Base-by-base conservation (phyloP, 352 stramenopile genomes). In the Aphanomyces astaci region DNA sequence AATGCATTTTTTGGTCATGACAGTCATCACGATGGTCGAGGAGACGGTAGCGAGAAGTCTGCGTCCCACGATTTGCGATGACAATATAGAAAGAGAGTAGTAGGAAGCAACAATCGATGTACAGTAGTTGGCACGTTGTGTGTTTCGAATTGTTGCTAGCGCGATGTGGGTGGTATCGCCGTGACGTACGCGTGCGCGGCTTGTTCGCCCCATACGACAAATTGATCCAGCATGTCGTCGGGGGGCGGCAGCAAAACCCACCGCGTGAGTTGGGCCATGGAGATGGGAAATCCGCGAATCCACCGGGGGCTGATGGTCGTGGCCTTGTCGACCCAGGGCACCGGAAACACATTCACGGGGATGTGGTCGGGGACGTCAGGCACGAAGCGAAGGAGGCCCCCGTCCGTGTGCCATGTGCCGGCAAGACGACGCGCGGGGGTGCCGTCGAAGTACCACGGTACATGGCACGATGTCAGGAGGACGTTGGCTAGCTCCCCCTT, bases 241-340 rank as follows among this genome's bases (percentile, higher is more conserved):
- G 84, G 62, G 3, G 86, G 83, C 43, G 86, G 83, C 40, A 88
- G 76, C 19, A 94, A 67, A 19, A 84, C 71, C 55, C 78, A 89
- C 15, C 76, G 77, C 7, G 65, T 64, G 45, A 94, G 70, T 53
- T 92, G 74, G 48, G 80, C 72, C 53, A 90, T 77, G 7, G 66
- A 72, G 56, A 77, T 86, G 9, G 84, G 81, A 63, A 92, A 92
- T 0, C 78, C 51, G 1, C 72, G 60, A 45, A 90, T 78, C 22
- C 90, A 71, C 17, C 78, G 86, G 45, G 86, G 86, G 68, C 81
- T 89, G 64, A 94, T 90, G 48, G 87, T 92, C 90, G 74, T 89
- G 83, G 2, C 63, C 48, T 7, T 43, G 15, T 43, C 15, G 7
- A 43, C 81, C 77, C 32, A 81, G 73, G 79, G 65, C 36, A 72